Evolutionary conservation across 805 yeast species (phyloP).

Genomic region (Zygosaccharomyces bisporus): DNA sequence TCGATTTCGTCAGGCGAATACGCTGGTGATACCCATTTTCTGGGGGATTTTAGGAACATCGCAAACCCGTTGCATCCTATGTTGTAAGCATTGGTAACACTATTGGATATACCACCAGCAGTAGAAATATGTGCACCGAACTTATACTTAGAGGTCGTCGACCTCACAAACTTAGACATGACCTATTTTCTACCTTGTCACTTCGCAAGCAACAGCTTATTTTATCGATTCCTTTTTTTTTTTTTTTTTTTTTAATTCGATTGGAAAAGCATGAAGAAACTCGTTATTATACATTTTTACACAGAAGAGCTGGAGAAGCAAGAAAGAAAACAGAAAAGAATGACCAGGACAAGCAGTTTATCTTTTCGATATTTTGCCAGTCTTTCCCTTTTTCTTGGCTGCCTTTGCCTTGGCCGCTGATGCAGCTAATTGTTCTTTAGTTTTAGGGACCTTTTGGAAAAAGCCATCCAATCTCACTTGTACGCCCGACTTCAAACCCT

Average conservation of each 20-base stretch:
- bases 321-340: neutral
- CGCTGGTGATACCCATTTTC: slow-evolving; percentile 86
- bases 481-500: slow-evolving; percentile 77
- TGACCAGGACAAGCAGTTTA: slow-evolving; percentile 15
- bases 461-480: slow-evolving; percentile 94
- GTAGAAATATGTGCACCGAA: slow-evolving; percentile 90
- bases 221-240: neutral
- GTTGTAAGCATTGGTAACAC: slow-evolving; percentile 55
- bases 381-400: slow-evolving; percentile 22
- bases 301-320: neutral
- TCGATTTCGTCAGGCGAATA: slow-evolving; percentile 61
- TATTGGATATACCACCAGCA: slow-evolving; percentile 73
- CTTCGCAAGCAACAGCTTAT: neutral
- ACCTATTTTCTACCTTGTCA: neutral
- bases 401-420: slow-evolving; percentile 35
- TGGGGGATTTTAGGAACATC: slow-evolving; percentile 81
- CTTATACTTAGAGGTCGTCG: slow-evolving; percentile 45
- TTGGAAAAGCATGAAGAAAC: neutral
- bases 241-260: neutral
- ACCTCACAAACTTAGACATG: slow-evolving; percentile 41
- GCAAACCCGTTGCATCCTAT: slow-evolving; percentile 77
- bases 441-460: slow-evolving; percentile 62
- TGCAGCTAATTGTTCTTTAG: slow-evolving; percentile 42
- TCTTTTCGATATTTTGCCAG: slow-evolving; percentile 26
- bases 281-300: neutral